Percentiles rank a stretch among this genome's conserved stretches.
Conservation (phyloP, 805 yeast species). For the Kuraishia molischiana region DNA sequence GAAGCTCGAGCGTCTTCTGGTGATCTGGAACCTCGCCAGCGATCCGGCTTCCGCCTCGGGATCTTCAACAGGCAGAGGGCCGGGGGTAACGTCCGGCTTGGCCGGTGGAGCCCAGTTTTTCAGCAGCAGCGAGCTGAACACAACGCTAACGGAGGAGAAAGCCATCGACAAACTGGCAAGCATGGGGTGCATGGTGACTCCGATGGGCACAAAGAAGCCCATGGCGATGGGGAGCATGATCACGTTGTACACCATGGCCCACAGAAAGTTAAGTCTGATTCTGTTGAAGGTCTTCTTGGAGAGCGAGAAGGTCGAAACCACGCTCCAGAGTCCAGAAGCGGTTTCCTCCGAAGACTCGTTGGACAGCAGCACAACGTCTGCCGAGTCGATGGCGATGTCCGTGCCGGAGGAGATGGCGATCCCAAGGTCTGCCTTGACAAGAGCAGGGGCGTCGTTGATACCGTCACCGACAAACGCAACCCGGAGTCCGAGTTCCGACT, state of each 20-base stretch:
- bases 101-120: constrained; percentile 48
- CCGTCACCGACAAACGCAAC: constrained; percentile 97
- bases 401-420: constrained; percentile 90
- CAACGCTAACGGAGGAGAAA: constrained; percentile 82
- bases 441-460: constrained; percentile 94
- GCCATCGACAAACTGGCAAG: constrained; percentile 94
- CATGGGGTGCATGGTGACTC: constrained; percentile 72
- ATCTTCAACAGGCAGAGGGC: neutral
- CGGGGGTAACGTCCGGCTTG: neutral
- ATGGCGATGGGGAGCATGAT: constrained; percentile 90
- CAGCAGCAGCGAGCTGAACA: constrained; percentile 64
- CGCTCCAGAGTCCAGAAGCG: constrained; percentile 28
- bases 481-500: constrained; percentile 24
- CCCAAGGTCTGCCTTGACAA: constrained; percentile 82
- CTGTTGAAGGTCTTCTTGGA: constrained; percentile 61
- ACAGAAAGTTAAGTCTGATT: constrained; percentile 71
- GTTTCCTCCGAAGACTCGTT: constrained; percentile 12
- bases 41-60: neutral
- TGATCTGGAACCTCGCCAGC: neutral
- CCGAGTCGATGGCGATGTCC: constrained; percentile 95
- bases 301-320: constrained; percentile 55
- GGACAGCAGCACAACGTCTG: constrained; percentile 74
- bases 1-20: neutral
- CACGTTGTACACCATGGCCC: constrained; percentile 81
- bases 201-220: constrained; percentile 73